Base-by-base conservation (phyloP, 1,139 yeast species). In the Zhuliangozyma blackwelliae region DNA sequence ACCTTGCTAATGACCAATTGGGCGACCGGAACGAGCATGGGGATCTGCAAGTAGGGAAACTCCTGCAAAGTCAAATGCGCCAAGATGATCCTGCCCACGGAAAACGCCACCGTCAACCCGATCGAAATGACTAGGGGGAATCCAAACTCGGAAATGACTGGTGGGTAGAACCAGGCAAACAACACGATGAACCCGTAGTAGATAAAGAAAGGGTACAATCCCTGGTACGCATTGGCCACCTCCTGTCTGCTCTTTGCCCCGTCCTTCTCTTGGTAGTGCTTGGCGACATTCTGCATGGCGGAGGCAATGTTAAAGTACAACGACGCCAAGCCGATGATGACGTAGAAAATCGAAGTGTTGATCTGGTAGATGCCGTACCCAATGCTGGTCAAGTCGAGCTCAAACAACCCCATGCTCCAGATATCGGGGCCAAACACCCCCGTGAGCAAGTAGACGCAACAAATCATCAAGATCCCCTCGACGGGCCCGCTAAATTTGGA, bases 401-500 rank as follows among this genome's bases (percentile, higher is more conserved):
- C 51, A 44, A 57, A 48, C 32, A 61, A 57, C 39, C 50, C 54
- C 32, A 54, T 51, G 36, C 72, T 68, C 92, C 95, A 90, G 31
- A 79, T 57, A 2, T 73, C 77, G 1, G 87, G 82, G 2, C 96
- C 96, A 40, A 68, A 65, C 29, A 78, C 43, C 4, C 89, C 95
- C 1, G 95, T 83, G 12, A 76, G 33, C 5, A 77, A 41, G 52
- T 76, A 86, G 13, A 79, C 63, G 0, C 51, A 59, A 29, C 77
- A 59, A 35, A 89, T 68, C 67, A 83, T 72, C 46, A 88, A 59
- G 28, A 90, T 86, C 5, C 97, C 97, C 61, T 90, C 97, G 2
- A 90, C 97, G 0, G 97, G 97, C 1, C 97, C 97, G 16, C 94
- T 84, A 52, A 88, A 83, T 44, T 76, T 78, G 31, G 94, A 81